A percentile compares a stretch with the other conserved stretches of the same genome.
These are phyloP conservation scores for Cordia subcordata DNA, from an alignment of 257 asterid species.

Conservation along the genomic window DNA sequence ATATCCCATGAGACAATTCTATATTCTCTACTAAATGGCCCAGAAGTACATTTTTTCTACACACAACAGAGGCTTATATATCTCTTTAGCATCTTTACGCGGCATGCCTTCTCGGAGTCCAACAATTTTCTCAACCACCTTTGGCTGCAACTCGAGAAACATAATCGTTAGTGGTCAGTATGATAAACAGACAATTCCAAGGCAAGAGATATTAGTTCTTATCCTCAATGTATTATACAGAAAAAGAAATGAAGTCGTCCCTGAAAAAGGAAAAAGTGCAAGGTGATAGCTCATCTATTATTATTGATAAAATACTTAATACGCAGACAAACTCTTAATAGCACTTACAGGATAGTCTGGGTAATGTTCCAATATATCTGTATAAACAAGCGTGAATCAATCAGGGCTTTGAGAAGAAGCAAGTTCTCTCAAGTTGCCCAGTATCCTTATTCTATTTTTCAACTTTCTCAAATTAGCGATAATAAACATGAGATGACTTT, in stretches of 20 bases:
- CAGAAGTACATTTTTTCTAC: neutral
- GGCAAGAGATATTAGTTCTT: too few relatives aligned
- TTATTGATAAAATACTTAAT: too few relatives aligned
- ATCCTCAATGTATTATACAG: too few relatives aligned
- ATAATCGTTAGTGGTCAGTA: neutral
- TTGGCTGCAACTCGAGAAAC: constrained; percentile 56
- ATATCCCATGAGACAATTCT: neutral
- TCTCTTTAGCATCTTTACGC: constrained; percentile 97
- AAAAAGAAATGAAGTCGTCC: too few relatives aligned
- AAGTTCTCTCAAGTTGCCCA: constrained; percentile 84
- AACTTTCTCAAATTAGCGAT: too few relatives aligned
- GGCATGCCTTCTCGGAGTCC: constrained; percentile 94
- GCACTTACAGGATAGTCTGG: constrained; percentile 97
- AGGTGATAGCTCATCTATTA: too few relatives aligned
- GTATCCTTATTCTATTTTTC: constrained; percentile 71
- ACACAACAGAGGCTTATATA: constrained; percentile 7
- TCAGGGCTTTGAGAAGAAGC: constrained; percentile 99
- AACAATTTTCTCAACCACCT: constrained; percentile 90
- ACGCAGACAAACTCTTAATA: too few relatives aligned
- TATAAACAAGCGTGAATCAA: constrained; percentile 84
- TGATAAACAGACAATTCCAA: too few relatives aligned
- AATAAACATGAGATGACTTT: too few relatives aligned
- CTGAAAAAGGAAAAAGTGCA: too few relatives aligned
- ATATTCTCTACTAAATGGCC: neutral
- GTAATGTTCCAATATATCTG: constrained; percentile 90